Base-by-base conservation (phyloP, 2,329 filamentous ascomycete species). In the Pseudocercospora pini-densiflorae region DNA sequence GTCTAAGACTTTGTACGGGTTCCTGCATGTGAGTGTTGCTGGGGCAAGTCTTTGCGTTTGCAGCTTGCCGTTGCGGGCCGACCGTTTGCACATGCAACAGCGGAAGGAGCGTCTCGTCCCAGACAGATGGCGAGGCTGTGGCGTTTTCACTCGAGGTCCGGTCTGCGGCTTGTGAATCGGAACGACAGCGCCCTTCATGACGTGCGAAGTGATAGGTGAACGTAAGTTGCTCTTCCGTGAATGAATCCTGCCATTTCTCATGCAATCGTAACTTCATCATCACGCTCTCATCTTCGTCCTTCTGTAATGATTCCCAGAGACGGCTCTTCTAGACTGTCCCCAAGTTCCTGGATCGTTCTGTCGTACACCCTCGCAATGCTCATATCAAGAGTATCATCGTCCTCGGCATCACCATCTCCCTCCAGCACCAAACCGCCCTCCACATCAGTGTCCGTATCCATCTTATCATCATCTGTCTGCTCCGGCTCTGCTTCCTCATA, bases 301-400 rank as follows among this genome's bases (percentile, higher is more conserved):
- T 84, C 81, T 1, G 82, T 83, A 27, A 82, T 79, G 57, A 84
- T 81, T 1, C 82, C 82, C 70, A 84, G 83, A 49, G 78, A 78
- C 2, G 78, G 77, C 12, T 78, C 79, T 21, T 86, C 89, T 29
- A 95, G 79, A 10, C 86, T 84, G 73, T 90, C 88, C 0, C 91
- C 92, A 14, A 97, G 79, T 74, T 91, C 85, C 45, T 92, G 86
- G 70, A 97, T 87, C 0, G 92, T 95, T 72, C 86, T 86, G 77
- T 95, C 92, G 79, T 95, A 97, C 1, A 96, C 89, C 69, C 85
- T 86, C 0, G 89, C 92, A 59, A 91, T 87, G 69, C 91, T 89
- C 84, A 94, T 88, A 69, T 91, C 85, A 71, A 83, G 84, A 40
- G 77, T 77, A 29, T 79, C 77, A 5, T 79, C 76, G 36, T 79